Evolutionary conservation across 2,329 filamentous ascomycete species (phyloP).

Genomic region (Plenodomus lindquistii): DNA sequence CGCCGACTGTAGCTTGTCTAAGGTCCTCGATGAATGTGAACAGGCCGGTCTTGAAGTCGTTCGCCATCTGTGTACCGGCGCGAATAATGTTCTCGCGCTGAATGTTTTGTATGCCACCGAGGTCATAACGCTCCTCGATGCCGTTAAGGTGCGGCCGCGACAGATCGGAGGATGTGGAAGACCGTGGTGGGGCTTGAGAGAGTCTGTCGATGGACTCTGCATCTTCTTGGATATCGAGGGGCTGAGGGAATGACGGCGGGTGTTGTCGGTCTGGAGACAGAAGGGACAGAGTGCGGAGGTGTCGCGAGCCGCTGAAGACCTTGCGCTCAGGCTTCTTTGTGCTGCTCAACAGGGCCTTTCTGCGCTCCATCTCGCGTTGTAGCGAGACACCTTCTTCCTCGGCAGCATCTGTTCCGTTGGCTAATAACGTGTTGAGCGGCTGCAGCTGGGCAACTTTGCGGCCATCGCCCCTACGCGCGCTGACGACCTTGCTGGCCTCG

Average conservation of each 20-base stretch:
- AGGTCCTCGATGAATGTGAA: slow-evolving; percentile 97
- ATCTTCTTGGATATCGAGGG: slow-evolving; percentile 42
- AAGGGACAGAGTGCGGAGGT: slow-evolving; percentile 74
- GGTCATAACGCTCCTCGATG: slow-evolving; percentile 37
- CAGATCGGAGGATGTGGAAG: slow-evolving; percentile 40
- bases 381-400: slow-evolving; percentile 52
- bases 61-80: slow-evolving; percentile 74
- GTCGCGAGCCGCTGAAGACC: slow-evolving; percentile 65
- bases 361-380: slow-evolving; percentile 70
- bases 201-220: slow-evolving; percentile 15
- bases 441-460: slow-evolving; percentile 60
- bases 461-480: slow-evolving; percentile 66
- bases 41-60: slow-evolving; percentile 85
- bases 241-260: slow-evolving; percentile 42
- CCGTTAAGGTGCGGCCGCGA: slow-evolving; percentile 30
- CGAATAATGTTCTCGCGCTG: slow-evolving; percentile 45
- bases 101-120: slow-evolving; percentile 33
- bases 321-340: slow-evolving; percentile 56
- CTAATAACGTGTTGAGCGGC: slow-evolving; percentile 51
- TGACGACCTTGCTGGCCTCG: slow-evolving; percentile 65
- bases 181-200: slow-evolving; percentile 17
- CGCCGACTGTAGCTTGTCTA: slow-evolving; percentile 91
- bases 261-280: slow-evolving; percentile 65
- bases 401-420: slow-evolving; percentile 31
- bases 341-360: slow-evolving; percentile 66